Percentiles rank a stretch among this genome's conserved stretches.
phyloP scores from a whole-genome alignment of 108 stramenopile species.

The Chaetoceros muelleri region DNA sequence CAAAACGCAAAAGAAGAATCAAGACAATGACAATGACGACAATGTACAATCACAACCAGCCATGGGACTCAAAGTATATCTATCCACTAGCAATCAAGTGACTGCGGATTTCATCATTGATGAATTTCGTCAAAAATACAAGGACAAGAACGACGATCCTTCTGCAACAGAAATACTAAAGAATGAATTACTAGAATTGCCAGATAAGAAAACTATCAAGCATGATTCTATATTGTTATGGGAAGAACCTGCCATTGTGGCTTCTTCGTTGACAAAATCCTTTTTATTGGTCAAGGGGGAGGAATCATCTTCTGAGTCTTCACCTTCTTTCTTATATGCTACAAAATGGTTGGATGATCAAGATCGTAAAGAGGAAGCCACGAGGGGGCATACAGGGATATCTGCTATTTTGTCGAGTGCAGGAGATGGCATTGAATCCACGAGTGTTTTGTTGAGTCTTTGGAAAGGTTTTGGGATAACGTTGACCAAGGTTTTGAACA shows the following conservation, averaged over 20 bases:
- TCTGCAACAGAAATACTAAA: not conserved
- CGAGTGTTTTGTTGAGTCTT: slow-evolving; percentile 51
- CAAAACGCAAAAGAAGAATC: slow-evolving; percentile 8
- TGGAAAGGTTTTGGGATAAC: slow-evolving; percentile 19
- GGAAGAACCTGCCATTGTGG: slow-evolving; percentile 24
- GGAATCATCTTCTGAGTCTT: slow-evolving; percentile 3
- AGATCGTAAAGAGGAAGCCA: slow-evolving; percentile 33
- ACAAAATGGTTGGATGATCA: slow-evolving; percentile 50
- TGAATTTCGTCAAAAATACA: slow-evolving; percentile 18
- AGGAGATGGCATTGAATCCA: slow-evolving; percentile 83
- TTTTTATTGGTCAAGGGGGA: slow-evolving; percentile 35
- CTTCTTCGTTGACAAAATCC: slow-evolving; percentile 36
- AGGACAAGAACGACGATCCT: slow-evolving; percentile 6
- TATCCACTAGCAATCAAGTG: slow-evolving; percentile 31
- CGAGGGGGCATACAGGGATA: slow-evolving; percentile 46
- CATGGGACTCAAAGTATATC: slow-evolving; percentile 56
- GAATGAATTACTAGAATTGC: slow-evolving; percentile 15
- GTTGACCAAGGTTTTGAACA: slow-evolving; percentile 11
- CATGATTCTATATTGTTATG: slow-evolving; percentile 40
- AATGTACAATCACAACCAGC: slow-evolving; percentile 11
- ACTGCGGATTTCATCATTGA: slow-evolving; percentile 31
- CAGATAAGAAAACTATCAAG: slow-evolving; percentile 16
- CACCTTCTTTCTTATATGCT: slow-evolving; percentile 39
- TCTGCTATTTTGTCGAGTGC: slow-evolving; percentile 61
- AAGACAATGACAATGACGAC: not conserved